A percentile compares a stretch with the other conserved stretches of the same genome.
Evolutionary conservation across 768 basidiomycete genomes (phyloP).

Genomic region (Strobilomyces confusus): DNA sequence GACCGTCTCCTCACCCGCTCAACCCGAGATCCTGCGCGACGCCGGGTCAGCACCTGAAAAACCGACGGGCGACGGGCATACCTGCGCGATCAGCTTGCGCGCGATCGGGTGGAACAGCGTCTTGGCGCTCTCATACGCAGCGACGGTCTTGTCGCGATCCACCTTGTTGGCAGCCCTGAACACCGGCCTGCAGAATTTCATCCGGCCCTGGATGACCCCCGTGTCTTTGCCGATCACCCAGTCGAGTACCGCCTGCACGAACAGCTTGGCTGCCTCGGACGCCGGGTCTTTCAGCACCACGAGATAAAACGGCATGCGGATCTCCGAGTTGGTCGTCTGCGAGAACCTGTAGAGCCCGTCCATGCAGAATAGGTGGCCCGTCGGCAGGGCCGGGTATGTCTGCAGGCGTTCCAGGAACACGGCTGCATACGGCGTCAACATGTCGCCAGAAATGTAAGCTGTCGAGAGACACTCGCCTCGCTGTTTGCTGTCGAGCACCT

Average conservation of each 20-base stretch:
- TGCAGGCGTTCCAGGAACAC: constrained; percentile 58
- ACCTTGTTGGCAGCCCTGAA: constrained; percentile 40
- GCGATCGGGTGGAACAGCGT: constrained; percentile 50
- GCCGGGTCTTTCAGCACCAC: constrained; percentile 41
- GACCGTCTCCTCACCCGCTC: neutral
- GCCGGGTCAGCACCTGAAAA: neutral
- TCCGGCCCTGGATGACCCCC: constrained; percentile 45
- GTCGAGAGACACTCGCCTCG: constrained; percentile 31
- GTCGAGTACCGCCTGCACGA: constrained; percentile 35
- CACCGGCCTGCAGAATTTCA: constrained; percentile 53
- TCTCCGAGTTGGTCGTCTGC: constrained; percentile 45
- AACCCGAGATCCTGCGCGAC: constrained; percentile 25
- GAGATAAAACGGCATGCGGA: constrained; percentile 49
- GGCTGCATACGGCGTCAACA: constrained; percentile 27
- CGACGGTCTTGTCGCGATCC: constrained; percentile 32
- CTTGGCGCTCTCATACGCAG: constrained; percentile 33
- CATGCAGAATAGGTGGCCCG: constrained; percentile 38
- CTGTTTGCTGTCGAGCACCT: constrained; percentile 48
- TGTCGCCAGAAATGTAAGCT: neutral
- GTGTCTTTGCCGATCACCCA: constrained; percentile 44
- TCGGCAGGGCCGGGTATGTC: constrained; percentile 39
- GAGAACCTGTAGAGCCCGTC: constrained; percentile 43
- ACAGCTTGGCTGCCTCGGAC: constrained; percentile 30
- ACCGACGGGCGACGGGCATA: constrained; percentile 11
- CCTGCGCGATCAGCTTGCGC: constrained; percentile 47